phyloP scores from a whole-genome alignment of 2,329 filamentous ascomycete species.

The Penicillium sp. region DNA sequence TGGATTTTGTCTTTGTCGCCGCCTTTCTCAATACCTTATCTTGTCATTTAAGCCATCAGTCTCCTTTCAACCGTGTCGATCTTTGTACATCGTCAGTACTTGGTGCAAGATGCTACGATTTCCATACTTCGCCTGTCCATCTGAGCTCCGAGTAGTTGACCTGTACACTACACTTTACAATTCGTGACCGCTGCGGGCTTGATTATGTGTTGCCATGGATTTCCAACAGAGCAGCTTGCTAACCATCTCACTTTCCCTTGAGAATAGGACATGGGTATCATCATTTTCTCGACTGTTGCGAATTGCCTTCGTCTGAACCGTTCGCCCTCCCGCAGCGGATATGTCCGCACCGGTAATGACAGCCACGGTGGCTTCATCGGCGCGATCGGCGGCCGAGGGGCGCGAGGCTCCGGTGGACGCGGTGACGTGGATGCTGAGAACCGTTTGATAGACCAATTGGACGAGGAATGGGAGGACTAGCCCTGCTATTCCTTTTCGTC shows the following conservation, averaged over 20 bases:
- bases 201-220: slow-evolving; percentile 3
- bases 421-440: slow-evolving; percentile 73
- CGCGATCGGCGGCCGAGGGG: slow-evolving; percentile 32
- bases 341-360: slow-evolving; percentile 29
- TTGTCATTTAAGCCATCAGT: neutral
- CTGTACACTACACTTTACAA: neutral
- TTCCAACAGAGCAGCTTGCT: slow-evolving; percentile 18
- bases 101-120: slow-evolving; percentile 3
- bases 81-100: slow-evolving; percentile 9
- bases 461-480: slow-evolving; percentile 90
- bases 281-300: slow-evolving; percentile 43
- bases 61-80: slow-evolving; percentile 9
- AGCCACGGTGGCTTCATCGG: slow-evolving; percentile 30
- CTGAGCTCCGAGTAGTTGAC: slow-evolving; percentile 4
- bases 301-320: slow-evolving; percentile 35
- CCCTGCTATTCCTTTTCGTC: neutral
- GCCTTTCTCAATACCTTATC: neutral
- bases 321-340: slow-evolving; percentile 28
- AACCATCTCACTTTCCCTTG: no score
- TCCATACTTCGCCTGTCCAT: slow-evolving; percentile 4
- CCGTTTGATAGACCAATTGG: slow-evolving; percentile 85
- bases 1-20: neutral
- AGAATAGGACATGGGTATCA: slow-evolving; percentile 41
- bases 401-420: slow-evolving; percentile 11
- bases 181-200: slow-evolving; percentile 1